Conservation (phyloP, 176 grass and related monocot species). For the Musa schizocarpa region DNA sequence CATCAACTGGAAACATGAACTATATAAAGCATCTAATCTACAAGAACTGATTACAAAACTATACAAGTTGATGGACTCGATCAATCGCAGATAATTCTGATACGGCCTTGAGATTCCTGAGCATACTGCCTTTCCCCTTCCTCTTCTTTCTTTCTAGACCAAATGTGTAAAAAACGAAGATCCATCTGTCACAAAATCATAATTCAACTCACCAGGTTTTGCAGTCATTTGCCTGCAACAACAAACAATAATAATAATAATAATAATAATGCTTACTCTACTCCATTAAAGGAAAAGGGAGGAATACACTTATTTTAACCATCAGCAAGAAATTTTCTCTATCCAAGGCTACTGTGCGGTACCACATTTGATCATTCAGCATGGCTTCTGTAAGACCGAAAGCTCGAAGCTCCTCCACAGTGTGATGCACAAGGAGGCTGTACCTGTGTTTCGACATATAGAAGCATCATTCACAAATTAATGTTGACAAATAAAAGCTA, state of each 20-base stretch:
- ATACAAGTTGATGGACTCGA: too few relatives aligned
- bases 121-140: background rate
- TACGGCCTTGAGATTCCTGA: background rate
- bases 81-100: background rate
- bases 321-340: background rate
- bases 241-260: background rate
- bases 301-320: background rate
- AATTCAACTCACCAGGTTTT: slow-evolving; percentile 46
- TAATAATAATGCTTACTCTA: background rate
- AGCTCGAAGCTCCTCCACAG: slow-evolving; percentile 37
- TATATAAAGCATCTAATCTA: too few relatives aligned
- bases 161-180: slow-evolving; percentile 54
- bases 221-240: slow-evolving; percentile 57
- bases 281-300: background rate
- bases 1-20: too few relatives aligned
- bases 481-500: background rate
- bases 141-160: slow-evolving; percentile 4
- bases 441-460: slow-evolving; percentile 19
- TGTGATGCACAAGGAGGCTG: slow-evolving; percentile 68
- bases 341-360: background rate
- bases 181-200: slow-evolving; percentile 48
- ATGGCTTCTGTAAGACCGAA: slow-evolving; percentile 54
- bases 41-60: too few relatives aligned
- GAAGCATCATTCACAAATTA: background rate
- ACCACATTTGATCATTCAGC: slow-evolving; percentile 67